These are phyloP conservation scores for Oemleria cerasiformis DNA, from an alignment of 306 rosid genomes.

Conservation along the genomic window DNA sequence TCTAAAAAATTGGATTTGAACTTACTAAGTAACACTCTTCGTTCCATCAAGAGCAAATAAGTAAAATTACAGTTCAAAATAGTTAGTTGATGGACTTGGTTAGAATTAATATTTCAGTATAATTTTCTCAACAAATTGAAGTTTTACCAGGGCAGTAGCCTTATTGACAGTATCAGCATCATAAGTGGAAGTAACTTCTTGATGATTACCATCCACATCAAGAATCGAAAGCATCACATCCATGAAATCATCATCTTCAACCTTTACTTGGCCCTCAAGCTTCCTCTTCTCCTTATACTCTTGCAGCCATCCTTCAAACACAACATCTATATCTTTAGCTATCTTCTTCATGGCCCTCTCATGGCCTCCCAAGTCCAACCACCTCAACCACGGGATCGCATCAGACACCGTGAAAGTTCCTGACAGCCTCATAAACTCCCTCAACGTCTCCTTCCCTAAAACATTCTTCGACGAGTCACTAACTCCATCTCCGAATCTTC, in stretches of 20 bases:
- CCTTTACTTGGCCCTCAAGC: background rate
- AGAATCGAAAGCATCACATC: slow-evolving; percentile 9
- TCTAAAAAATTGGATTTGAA: no score
- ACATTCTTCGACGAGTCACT: background rate
- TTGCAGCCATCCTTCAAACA: slow-evolving; percentile 9
- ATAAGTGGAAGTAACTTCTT: background rate
- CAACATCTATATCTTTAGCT: slow-evolving; percentile 6
- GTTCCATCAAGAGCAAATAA: no score
- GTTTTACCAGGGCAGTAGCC: slow-evolving; percentile 15
- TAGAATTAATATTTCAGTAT: no score
- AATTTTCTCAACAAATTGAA: background rate
- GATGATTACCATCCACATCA: background rate
- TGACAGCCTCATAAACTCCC: background rate
- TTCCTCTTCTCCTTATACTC: slow-evolving; percentile 17
- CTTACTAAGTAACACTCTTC: no score
- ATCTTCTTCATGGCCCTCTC: slow-evolving; percentile 13
- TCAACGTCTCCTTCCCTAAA: background rate
- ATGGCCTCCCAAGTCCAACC: slow-evolving; percentile 21
- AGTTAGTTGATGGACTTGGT: no score
- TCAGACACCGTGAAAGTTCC: slow-evolving; percentile 16
- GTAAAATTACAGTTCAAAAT: no score
- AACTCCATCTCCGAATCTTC: background rate
- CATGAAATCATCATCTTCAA: slow-evolving; percentile 15
- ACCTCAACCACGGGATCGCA: slow-evolving; percentile 18
- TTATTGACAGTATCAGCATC: slow-evolving; percentile 15